phyloP scores from a whole-genome alignment of 2,329 filamentous ascomycete genomes.

The Pseudogymnoascus sp. region DNA sequence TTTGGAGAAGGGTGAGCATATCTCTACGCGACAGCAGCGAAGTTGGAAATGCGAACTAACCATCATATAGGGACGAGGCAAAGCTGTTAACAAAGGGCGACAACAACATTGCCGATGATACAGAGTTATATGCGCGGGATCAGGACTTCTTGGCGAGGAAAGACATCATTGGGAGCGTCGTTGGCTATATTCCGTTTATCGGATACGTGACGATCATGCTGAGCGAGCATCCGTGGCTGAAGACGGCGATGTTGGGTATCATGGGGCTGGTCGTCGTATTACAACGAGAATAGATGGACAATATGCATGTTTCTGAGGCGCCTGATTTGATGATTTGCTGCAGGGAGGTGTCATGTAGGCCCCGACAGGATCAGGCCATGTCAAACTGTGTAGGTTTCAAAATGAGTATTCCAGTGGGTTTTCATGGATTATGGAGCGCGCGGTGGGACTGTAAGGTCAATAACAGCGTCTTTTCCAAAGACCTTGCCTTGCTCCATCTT shows the following conservation, averaged over 20 bases:
- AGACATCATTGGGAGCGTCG: constrained; percentile 89
- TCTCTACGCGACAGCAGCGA: neutral
- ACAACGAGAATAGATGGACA: constrained; percentile 63
- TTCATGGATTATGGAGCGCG: neutral
- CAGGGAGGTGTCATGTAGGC: neutral
- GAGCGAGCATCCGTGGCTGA: constrained; percentile 93
- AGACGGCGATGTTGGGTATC: constrained; percentile 86
- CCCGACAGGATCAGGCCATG: neutral
- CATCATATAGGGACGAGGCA: constrained; percentile 40
- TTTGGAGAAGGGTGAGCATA: constrained; percentile 50
- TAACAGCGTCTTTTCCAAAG: neutral
- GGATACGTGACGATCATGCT: constrained; percentile 96
- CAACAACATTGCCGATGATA: constrained; percentile 92
- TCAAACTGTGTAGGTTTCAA: neutral
- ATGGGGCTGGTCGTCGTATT: constrained; percentile 93
- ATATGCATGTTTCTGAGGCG: constrained; percentile 1
- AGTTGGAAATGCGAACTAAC: neutral
- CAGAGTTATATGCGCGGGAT: constrained; percentile 76
- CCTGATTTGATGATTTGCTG: neutral
- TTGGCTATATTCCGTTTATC: constrained; percentile 88
- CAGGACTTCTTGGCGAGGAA: constrained; percentile 81
- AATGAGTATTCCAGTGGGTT: neutral
- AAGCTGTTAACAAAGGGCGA: constrained; percentile 93
- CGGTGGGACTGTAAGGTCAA: neutral
- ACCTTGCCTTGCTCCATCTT: neutral